Conservation (phyloP, 2,329 filamentous ascomycete genomes). For the Pseudogymnoascus pannorum region DNA sequence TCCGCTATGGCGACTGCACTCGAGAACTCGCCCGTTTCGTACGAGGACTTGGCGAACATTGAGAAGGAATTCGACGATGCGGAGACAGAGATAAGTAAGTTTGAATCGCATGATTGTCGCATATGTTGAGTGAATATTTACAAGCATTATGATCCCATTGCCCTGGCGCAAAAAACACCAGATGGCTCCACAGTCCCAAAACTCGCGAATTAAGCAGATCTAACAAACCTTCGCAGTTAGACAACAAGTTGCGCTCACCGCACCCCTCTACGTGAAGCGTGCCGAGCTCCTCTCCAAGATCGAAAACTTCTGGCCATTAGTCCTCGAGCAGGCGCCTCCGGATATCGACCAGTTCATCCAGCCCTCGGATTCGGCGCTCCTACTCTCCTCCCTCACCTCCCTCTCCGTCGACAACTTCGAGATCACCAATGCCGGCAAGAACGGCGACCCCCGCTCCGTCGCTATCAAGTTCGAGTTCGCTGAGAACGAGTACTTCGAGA, state of each 20-base stretch:
- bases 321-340: slow-evolving; percentile 76
- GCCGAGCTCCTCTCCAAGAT: slow-evolving; percentile 63
- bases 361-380: slow-evolving; percentile 66
- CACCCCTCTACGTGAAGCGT: slow-evolving; percentile 70
- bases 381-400: slow-evolving; percentile 59
- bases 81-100: slow-evolving; percentile 75
- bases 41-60: slow-evolving; percentile 71
- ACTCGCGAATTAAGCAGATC: not conserved
- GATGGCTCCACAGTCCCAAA: not conserved
- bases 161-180: not conserved
- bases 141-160: not conserved
- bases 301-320: slow-evolving; percentile 88
- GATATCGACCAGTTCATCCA: slow-evolving; percentile 87
- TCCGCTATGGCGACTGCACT: slow-evolving; percentile 21
- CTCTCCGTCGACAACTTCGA: slow-evolving; percentile 76
- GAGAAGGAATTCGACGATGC: slow-evolving; percentile 79
- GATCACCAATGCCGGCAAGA: slow-evolving; percentile 48
- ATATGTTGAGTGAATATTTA: not conserved
- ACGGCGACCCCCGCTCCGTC: slow-evolving; percentile 74
- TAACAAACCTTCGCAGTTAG: slow-evolving; percentile 48
- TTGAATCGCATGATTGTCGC: slow-evolving; percentile 6
- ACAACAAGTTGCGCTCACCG: slow-evolving; percentile 60
- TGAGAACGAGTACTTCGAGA: slow-evolving; percentile 74
- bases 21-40: slow-evolving; percentile 46
- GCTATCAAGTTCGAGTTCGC: slow-evolving; percentile 70